Evolutionary conservation across 495 filamentous ascomycete genomes (phyloP), one percentile per base, ranked within the genome.

Genomic region (Cercophora scortea): DNA sequence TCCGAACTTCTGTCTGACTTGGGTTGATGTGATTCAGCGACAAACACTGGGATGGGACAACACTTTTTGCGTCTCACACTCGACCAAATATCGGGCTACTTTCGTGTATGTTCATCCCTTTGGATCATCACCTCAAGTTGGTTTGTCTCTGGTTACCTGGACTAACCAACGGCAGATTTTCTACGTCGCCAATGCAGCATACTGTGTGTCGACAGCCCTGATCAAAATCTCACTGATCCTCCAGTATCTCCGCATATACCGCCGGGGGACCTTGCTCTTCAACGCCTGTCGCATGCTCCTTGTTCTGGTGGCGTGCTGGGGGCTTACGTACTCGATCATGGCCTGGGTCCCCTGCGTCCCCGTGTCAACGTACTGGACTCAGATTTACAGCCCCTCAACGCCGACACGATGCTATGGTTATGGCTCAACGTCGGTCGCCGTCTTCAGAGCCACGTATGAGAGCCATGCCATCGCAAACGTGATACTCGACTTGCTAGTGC

Each of bases 141-240:
- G 36, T 25, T 35, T 32, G 25, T 18, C 40, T n/a, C 19, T n/a
- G 1, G 9, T n/a, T 8, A 1, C 18, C 38, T 8, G n/a, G 32
- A 16, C 32, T 15, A 15, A 38, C 7, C 42, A 4, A 60, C 40
- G n/a, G 51, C 45, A 60, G 44, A 36, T 17, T n/a, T 61, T 66
- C 19, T 71, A 67, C 43, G 46, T 70, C 45, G 53, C 44, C 13
- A 67, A 64, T 48, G 60, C 53, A 13, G n/a, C 61, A 0, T 68
- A 68, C 42, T 44, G 56, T 32, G 59, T 62, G 9, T 60, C 64
- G 4, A 62, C 63, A 5, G 57, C 62, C 2, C 43, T 67, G 12
- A 64, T 71, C 54, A 71, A 71, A 44, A 53, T 65, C 18, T 61
- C 68, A 8, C 56, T 71, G 13, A 51, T 71, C 3, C 48, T 71